phyloP scores from a whole-genome alignment of 2,329 filamentous ascomycete species.

The Clarireedia paspali region DNA sequence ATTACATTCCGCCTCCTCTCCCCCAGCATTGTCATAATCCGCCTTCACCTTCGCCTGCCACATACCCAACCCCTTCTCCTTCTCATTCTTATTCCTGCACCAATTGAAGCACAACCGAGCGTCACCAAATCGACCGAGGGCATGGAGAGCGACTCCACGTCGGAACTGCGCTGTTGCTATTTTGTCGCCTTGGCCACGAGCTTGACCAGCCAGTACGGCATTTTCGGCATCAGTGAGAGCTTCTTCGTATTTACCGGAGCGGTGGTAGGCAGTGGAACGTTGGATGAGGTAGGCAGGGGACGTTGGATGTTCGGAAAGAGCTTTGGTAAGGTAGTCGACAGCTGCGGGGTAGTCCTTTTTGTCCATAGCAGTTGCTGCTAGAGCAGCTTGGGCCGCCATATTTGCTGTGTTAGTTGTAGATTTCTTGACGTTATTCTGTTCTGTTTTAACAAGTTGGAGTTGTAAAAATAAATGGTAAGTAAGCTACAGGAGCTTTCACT shows the following conservation, averaged over 20 bases:
- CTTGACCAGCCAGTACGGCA: slow-evolving; percentile 52
- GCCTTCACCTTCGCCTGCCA: slow-evolving; percentile 49
- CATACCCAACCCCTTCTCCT: slow-evolving; percentile 45
- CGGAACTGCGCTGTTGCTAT: slow-evolving; percentile 79
- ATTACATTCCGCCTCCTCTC: slow-evolving; percentile 40
- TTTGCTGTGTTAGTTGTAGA: neutral
- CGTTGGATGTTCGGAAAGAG: slow-evolving; percentile 55
- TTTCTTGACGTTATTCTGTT: neutral
- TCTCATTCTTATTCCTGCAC: slow-evolving; percentile 42
- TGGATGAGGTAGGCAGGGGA: slow-evolving; percentile 77
- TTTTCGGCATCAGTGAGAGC: slow-evolving; percentile 65
- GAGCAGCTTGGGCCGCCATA: slow-evolving; percentile 43
- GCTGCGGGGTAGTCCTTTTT: slow-evolving; percentile 58
- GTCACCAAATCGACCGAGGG: slow-evolving; percentile 65
- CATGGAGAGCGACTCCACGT: slow-evolving; percentile 65
- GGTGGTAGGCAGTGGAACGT: slow-evolving; percentile 71
- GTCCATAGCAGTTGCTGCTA: slow-evolving; percentile 54
- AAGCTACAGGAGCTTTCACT: too few species aligned
- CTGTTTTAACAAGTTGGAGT: too few species aligned
- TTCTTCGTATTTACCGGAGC: slow-evolving; percentile 49
- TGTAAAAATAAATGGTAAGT: too few species aligned
- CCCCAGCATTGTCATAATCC: slow-evolving; percentile 41
- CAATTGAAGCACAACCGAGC: slow-evolving; percentile 63
- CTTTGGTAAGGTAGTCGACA: slow-evolving; percentile 59
- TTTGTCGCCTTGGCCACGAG: slow-evolving; percentile 65